Conservation (phyloP, 2,329 filamentous ascomycete genomes). For the Scedosporium dehoogii region DNA sequence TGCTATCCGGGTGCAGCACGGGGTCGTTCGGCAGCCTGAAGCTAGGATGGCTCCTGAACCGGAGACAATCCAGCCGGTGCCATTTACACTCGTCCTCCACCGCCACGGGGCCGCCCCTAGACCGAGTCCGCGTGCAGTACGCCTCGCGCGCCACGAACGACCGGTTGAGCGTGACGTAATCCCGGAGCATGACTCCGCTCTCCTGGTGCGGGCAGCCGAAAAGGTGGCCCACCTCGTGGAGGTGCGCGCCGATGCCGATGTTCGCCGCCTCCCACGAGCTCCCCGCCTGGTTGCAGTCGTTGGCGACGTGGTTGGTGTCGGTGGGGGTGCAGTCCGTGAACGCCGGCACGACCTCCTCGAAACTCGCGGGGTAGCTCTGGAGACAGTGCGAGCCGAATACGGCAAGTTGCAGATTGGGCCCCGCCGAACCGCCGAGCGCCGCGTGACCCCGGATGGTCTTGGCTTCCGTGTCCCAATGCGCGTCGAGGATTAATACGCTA, state of each 20-base stretch:
- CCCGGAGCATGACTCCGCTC: slow-evolving; percentile 81
- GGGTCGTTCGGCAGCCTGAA: slow-evolving; percentile 76
- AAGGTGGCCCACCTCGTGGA: slow-evolving; percentile 84
- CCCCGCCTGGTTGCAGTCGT: slow-evolving; percentile 77
- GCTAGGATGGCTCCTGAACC: slow-evolving; percentile 83
- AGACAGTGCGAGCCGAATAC: slow-evolving; percentile 90
- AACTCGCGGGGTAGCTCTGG: slow-evolving; percentile 78
- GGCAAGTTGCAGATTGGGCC: slow-evolving; percentile 62
- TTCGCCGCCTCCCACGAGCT: slow-evolving; percentile 95
- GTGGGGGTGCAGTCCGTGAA: slow-evolving; percentile 88
- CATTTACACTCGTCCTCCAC: slow-evolving; percentile 79
- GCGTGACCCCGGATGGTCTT: slow-evolving; percentile 72
- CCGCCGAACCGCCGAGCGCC: slow-evolving; percentile 65
- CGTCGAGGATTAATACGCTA: slow-evolving; percentile 75
- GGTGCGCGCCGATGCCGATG: slow-evolving; percentile 83
- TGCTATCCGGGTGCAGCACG: slow-evolving; percentile 53
- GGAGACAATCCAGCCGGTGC: slow-evolving; percentile 82
- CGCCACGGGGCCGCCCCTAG: slow-evolving; percentile 65
- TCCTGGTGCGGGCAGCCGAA: slow-evolving; percentile 88
- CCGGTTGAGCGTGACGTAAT: slow-evolving; percentile 76
- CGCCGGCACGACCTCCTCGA: slow-evolving; percentile 83
- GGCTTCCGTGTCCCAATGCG: slow-evolving; percentile 69
- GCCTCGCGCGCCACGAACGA: slow-evolving; percentile 74
- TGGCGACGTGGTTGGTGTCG: slow-evolving; percentile 68
- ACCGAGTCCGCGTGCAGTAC: slow-evolving; percentile 78